These are phyloP conservation scores for Trichophyton rubrum DNA, from an alignment of 2,329 filamentous ascomycete species.

Conservation along the genomic window DNA sequence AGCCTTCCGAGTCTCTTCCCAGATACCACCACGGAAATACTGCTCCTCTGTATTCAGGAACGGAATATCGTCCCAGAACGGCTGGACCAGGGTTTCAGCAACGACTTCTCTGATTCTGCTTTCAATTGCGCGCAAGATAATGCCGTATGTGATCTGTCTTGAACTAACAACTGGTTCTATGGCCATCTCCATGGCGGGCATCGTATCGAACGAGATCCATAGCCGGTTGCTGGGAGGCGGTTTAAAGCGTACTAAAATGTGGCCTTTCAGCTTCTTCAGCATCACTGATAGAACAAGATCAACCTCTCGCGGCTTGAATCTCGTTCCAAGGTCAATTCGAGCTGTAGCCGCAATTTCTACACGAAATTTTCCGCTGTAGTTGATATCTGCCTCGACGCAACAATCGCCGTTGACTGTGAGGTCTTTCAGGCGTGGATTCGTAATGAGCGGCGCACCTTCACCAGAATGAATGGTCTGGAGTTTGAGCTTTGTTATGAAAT, in stretches of 20 bases:
- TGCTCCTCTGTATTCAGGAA: slow-evolving; percentile 75
- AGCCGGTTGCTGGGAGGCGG: slow-evolving; percentile 87
- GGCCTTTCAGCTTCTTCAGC: slow-evolving; percentile 72
- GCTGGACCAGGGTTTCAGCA: slow-evolving; percentile 77
- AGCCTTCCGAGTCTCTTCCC: slow-evolving; percentile 28
- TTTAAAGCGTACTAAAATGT: slow-evolving; percentile 75
- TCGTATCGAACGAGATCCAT: slow-evolving; percentile 93
- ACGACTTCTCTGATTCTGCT: slow-evolving; percentile 89
- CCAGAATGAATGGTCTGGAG: slow-evolving; percentile 76
- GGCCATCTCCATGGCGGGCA: slow-evolving; percentile 86
- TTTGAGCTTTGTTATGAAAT: slow-evolving; percentile 74
- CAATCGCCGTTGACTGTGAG: slow-evolving; percentile 85
- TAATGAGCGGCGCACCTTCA: slow-evolving; percentile 74
- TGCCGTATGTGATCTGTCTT: slow-evolving; percentile 84
- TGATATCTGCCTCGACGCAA: slow-evolving; percentile 71
- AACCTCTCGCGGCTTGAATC: slow-evolving; percentile 84
- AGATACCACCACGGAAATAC: slow-evolving; percentile 74
- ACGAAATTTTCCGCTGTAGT: slow-evolving; percentile 78
- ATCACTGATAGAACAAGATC: slow-evolving; percentile 78
- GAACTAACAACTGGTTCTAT: slow-evolving; percentile 93
- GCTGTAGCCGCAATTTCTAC: slow-evolving; percentile 87
- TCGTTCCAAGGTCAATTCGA: slow-evolving; percentile 73
- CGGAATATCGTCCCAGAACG: slow-evolving; percentile 92
- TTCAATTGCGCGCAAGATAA: slow-evolving; percentile 87
- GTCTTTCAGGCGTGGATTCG: slow-evolving; percentile 76